Evolutionary conservation across 805 yeast genomes (phyloP), one percentile per base, ranked within the genome.

Genomic region (Yueomyces sp.): DNA sequence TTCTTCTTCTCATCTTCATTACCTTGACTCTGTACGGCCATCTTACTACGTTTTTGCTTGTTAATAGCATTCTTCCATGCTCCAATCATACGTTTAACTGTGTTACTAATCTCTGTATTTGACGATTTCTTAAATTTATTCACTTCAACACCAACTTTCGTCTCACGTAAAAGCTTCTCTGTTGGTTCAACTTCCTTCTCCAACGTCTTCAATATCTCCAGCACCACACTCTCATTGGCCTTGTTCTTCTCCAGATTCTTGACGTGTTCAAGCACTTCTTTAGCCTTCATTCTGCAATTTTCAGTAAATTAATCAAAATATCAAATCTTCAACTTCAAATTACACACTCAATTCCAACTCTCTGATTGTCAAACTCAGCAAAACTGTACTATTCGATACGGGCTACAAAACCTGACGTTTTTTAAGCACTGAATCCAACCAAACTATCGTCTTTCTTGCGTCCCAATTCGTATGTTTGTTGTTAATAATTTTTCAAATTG

Each of bases 91-190:
- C 76, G 77, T 60, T 84, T 85, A 36, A 90, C 97, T 37, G 83
- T 64, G 2, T 71, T 64, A 9, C 81, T 69, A 40, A 92, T 62
- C 52, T 87, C 94, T 27, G 73, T 48, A 61, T 83, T 85, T 31
- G 64, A 56, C 40, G 79, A 77, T 6, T 84, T 65, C 50, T 95
- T 77, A 55, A 83, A 77, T 63, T 85, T 87, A 66, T 92, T 92
- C 38, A 92, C 96, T 6, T 88, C 90, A 19, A 92, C 90, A 50
- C 98, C 98, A n/a, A 92, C 90, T 62, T 86, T 87, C 6, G 98
- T 92, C 56, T 90, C 77, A 55, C 96, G 74, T 42, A 90, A 69
- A 34, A 90, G 68, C 58, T 79, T 76, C 57, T 90, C 97, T 1
- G 94, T 79, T 7, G 97, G 96, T 42, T 86, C 84, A 34, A 62